Conservation (phyloP, 2,329 filamentous ascomycete species). For the Dothideomycetidae sp. region DNA sequence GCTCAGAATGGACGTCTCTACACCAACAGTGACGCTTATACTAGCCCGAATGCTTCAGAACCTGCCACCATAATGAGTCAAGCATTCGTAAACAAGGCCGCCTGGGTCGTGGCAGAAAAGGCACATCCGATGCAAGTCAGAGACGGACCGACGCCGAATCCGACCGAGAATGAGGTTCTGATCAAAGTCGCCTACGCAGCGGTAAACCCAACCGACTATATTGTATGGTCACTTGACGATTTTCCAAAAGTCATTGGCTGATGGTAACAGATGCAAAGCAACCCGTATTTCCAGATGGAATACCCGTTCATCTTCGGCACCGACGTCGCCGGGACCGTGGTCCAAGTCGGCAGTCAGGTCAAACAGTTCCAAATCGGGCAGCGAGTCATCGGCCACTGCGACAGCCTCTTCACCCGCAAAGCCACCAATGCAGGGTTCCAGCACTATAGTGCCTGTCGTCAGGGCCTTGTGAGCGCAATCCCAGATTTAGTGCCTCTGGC, state of each 20-base stretch:
- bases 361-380: conserved; percentile 36
- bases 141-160: conserved; percentile 19
- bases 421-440: conserved; percentile 17
- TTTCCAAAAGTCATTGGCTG: neutral
- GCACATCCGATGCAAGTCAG: conserved; percentile 16
- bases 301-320: conserved; percentile 22
- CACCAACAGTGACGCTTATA: too few relatives aligned
- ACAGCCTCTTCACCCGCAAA: conserved; percentile 10
- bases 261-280: neutral
- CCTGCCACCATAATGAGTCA: neutral
- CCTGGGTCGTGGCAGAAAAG: conserved; percentile 11
- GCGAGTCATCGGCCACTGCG: conserved; percentile 27
- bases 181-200: conserved; percentile 24
- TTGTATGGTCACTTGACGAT: conserved; percentile 10
- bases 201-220: conserved; percentile 28
- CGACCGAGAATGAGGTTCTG: conserved; percentile 22
- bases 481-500: conserved; percentile 26
- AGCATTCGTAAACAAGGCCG: conserved; percentile 11
- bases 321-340: conserved; percentile 24
- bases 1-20: too few relatives aligned
- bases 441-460: conserved; percentile 21
- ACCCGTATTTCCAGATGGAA: conserved; percentile 18
- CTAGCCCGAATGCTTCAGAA: too few relatives aligned
- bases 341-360: conserved; percentile 31
- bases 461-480: conserved; percentile 24